These are phyloP conservation scores for Luvunga scandens DNA, from an alignment of 345 rosid species.

Conservation along the genomic window DNA sequence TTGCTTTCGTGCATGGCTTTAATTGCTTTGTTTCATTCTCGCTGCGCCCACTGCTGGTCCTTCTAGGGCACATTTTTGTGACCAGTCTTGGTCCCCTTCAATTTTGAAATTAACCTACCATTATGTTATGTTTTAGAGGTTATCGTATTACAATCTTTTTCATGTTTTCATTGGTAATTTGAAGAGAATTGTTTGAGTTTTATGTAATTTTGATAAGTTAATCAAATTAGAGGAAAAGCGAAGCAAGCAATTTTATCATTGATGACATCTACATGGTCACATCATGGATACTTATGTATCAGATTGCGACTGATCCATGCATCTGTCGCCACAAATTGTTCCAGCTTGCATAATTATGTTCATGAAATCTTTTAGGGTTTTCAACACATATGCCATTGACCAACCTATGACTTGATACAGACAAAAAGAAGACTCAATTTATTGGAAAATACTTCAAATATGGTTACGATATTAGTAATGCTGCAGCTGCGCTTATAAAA, in stretches of 20 bases:
- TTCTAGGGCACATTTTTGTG: neutral
- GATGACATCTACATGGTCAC: slow-evolving; percentile 4
- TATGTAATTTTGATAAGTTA: too few species aligned
- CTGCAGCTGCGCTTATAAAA: too few species aligned
- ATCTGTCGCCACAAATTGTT: neutral
- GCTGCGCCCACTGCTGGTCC: slow-evolving; percentile 13
- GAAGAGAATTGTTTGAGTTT: too few species aligned
- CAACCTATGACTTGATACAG: neutral
- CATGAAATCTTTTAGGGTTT: neutral
- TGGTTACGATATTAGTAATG: too few species aligned
- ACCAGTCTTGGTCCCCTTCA: slow-evolving; percentile 1
- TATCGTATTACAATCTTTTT: too few species aligned
- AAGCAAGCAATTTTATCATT: too few species aligned
- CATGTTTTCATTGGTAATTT: too few species aligned
- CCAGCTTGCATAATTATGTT: neutral
- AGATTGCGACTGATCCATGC: neutral
- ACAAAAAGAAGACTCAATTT: neutral
- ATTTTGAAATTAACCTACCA: too few species aligned
- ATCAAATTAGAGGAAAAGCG: too few species aligned
- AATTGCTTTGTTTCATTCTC: neutral
- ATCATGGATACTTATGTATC: neutral
- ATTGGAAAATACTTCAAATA: too few species aligned
- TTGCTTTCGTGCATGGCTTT: slow-evolving; percentile 12
- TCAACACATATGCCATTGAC: neutral
- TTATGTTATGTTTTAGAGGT: too few species aligned